Conservation (phyloP, 2,329 filamentous ascomycete genomes). For the Aspergillus niger region DNA sequence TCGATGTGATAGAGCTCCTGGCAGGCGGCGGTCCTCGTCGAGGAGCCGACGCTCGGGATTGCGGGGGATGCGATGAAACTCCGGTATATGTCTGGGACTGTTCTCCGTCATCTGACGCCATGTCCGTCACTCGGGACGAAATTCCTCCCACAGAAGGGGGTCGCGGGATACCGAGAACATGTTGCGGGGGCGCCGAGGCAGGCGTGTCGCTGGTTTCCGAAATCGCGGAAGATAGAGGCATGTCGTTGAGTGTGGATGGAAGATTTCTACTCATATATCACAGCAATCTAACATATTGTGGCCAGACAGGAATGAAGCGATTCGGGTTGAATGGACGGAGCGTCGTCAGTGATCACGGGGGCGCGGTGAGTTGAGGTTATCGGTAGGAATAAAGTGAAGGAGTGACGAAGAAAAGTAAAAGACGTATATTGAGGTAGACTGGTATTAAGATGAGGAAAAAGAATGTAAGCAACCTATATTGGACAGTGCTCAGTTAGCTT, state of each 20-base stretch:
- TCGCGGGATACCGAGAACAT: constrained; percentile 55
- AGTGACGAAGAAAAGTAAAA: constrained; percentile 19
- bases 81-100: constrained; percentile 42
- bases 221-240: constrained; percentile 27
- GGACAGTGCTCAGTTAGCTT: constrained; percentile 13
- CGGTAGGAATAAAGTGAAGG: constrained; percentile 11
- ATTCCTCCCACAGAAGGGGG: constrained; percentile 51
- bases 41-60: constrained; percentile 59
- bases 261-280: constrained; percentile 14
- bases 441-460: constrained; percentile 11
- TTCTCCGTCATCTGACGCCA: constrained; percentile 56
- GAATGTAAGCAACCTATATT: constrained; percentile 22
- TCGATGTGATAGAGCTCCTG: constrained; percentile 42
- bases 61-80: constrained; percentile 54
- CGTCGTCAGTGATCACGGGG: background rate
- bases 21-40: constrained; percentile 54
- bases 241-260: constrained; percentile 15
- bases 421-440: constrained; percentile 5
- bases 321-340: background rate
- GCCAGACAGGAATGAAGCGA: constrained; percentile 11
- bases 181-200: constrained; percentile 40
- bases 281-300: constrained; percentile 27
- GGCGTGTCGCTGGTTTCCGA: constrained; percentile 46
- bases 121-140: constrained; percentile 71
- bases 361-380: background rate